Base-by-base conservation (phyloP, 371 early-diverging fungal genomes). In the Lichtheimia ornata region DNA sequence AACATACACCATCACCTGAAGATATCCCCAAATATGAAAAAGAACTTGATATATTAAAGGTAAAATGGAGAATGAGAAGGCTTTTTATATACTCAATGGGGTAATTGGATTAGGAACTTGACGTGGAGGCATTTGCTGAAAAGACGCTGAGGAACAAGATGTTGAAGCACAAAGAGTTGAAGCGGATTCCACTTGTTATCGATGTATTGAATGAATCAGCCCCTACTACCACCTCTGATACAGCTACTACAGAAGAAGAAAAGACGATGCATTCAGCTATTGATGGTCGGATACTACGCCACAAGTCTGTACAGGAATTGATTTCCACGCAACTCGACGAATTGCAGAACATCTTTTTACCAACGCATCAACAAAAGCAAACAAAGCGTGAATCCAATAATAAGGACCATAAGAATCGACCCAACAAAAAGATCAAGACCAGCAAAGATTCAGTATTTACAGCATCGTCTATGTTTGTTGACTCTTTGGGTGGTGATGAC, bases 41-140 rank as follows among this genome's bases (percentile, higher is more conserved):
- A 13, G 73, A 76, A 35, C 57, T 75, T 22, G 70, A 73, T 25
- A 52, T 69, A 5, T 25, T 74, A 25, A 79, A 76, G 71, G 77
- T 72, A 64, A 13, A 42, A 20, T 17, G 7, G 3, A 50, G 30
- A 6, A 17, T 14, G 4, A 6, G 40, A 15, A 56, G 13, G 24
- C 20, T n/a, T 17, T 49, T 24, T 9, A 17, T 50, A 13, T 22
- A 47, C n/a, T 47, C 13, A 28, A 53, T 20, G 22, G 22, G 15
- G 27, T n/a, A 1, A n/a, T 5, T 9, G 47, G 47, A n/a, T 47
- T 54, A 78, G 74, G 27, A 41, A 13, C 13, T 79, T n/a, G 70
- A 79, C 43, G 52, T 80, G 20, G 77, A 73, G n/a, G 7, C 43
- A n/a, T 63, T 80, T 13, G 70, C 65, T 4, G 69, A 71, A 24